A percentile compares a stretch with the other conserved stretches of the same genome.
Conservation (phyloP, 2,329 filamentous ascomycete species). For the Phialocephala sp. region DNA sequence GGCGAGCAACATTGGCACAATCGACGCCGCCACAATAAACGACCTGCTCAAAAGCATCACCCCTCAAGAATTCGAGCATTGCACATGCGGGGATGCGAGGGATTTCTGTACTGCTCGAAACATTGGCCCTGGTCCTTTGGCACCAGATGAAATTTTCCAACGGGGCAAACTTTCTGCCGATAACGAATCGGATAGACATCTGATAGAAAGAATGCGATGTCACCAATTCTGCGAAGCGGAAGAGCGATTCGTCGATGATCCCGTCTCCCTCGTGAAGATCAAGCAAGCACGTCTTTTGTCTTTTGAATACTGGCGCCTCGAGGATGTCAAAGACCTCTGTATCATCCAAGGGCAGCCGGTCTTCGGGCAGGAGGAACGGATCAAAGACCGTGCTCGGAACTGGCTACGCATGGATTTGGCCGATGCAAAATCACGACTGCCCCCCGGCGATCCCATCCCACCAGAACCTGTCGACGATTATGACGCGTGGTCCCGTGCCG, state of each 20-base stretch:
- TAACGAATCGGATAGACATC: not conserved
- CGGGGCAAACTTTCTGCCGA: slow-evolving; percentile 9
- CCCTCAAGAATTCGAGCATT: not conserved
- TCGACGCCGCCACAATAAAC: not conserved
- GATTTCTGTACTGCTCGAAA: not conserved
- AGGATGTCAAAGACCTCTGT: slow-evolving; percentile 7
- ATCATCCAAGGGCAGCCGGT: not conserved
- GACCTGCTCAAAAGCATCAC: not conserved
- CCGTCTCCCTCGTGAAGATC: slow-evolving; percentile 13
- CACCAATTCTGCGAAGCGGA: slow-evolving; percentile 12
- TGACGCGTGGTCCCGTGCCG: not conserved
- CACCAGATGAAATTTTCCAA: not conserved
- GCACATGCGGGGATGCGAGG: not conserved
- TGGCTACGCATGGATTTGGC: not conserved
- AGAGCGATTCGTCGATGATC: slow-evolving; percentile 5
- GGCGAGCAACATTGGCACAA: not conserved
- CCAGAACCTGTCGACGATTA: not conserved
- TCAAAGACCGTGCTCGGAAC: not conserved
- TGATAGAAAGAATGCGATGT: slow-evolving; percentile 17
- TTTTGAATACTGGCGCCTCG: slow-evolving; percentile 11
- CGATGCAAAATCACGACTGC: not conserved
- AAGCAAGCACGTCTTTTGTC: slow-evolving; percentile 1
- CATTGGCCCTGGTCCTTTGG: not conserved
- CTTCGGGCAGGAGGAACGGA: not conserved
- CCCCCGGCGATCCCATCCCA: not conserved